These are phyloP conservation scores for Sugiyamaella lignohabitans DNA, from an alignment of 805 yeast genomes.

Conservation along the genomic window DNA sequence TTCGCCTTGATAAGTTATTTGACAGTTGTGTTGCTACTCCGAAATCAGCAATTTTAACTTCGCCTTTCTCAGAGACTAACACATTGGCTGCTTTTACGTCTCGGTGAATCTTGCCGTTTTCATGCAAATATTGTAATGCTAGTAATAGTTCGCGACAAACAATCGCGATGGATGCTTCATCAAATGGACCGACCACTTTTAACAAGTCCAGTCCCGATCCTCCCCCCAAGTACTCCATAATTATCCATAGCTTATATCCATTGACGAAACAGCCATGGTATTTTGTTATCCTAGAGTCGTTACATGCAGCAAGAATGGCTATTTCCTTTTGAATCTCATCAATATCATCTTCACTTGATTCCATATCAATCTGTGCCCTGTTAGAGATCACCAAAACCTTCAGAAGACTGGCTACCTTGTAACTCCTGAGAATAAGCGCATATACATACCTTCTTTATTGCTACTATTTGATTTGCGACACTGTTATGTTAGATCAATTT, in stretches of 20 bases:
- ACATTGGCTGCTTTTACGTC: slow-evolving; percentile 94
- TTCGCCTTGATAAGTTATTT: slow-evolving; percentile 46
- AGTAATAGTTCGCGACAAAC: slow-evolving; percentile 49
- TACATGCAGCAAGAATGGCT: slow-evolving; percentile 59
- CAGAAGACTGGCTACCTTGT: slow-evolving; percentile 48
- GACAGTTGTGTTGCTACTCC: slow-evolving; percentile 85
- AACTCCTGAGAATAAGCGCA: slow-evolving; percentile 1
- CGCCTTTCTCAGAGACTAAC: slow-evolving; percentile 59
- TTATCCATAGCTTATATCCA: slow-evolving; percentile 66
- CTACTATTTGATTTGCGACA: slow-evolving; percentile 15
- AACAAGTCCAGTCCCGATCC: slow-evolving; percentile 67
- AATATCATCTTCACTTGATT: slow-evolving; percentile 57
- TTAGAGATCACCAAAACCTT: too few species aligned
- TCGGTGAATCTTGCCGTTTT: slow-evolving; percentile 72
- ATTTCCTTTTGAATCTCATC: slow-evolving; percentile 71
- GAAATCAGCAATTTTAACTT: slow-evolving; percentile 87
- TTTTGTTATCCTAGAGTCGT: slow-evolving; percentile 53
- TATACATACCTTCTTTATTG: slow-evolving; percentile 12
- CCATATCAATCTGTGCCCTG: slow-evolving; percentile 53
- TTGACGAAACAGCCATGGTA: slow-evolving; percentile 68
- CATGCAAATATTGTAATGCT: slow-evolving; percentile 63
- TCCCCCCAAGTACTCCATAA: slow-evolving; percentile 76
- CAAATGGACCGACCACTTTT: slow-evolving; percentile 39
- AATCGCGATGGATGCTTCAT: slow-evolving; percentile 48
- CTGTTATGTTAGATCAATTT: not conserved